Conservation (phyloP, 352 stramenopile genomes). For the Phytophthora podocarpi region DNA sequence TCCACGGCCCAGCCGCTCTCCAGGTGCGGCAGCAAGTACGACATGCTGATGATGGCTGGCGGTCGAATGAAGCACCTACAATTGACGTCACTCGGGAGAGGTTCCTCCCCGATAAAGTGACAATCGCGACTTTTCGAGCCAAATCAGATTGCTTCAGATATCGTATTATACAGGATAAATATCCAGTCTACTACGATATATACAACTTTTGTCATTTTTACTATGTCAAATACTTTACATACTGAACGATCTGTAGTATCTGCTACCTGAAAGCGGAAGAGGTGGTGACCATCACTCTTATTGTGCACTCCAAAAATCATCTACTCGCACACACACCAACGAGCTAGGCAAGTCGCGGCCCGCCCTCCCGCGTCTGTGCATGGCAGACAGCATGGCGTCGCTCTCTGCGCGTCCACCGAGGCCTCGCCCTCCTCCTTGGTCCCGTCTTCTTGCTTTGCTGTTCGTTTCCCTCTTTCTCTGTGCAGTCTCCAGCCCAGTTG, state of each 20-base stretch:
- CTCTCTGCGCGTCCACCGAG: neutral
- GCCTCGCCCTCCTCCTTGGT: neutral
- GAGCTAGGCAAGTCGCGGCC: neutral
- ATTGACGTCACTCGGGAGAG: slow-evolving; percentile 12
- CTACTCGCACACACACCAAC: too few relatives aligned
- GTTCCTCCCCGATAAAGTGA: neutral
- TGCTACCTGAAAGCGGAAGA: neutral
- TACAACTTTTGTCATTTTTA: neutral
- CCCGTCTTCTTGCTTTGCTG: neutral
- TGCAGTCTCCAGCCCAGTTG: neutral
- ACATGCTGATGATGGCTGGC: slow-evolving; percentile 68
- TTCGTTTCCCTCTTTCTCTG: slow-evolving; percentile 9
- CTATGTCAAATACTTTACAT: too few relatives aligned
- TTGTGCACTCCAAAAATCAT: too few relatives aligned
- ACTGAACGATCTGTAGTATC: neutral
- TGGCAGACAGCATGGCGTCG: slow-evolving; percentile 5
- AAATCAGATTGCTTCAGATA: too few relatives aligned
- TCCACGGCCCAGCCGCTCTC: slow-evolving; percentile 98
- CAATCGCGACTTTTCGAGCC: neutral
- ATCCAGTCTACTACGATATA: neutral
- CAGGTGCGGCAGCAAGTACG: slow-evolving; percentile 98
- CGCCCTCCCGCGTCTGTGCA: neutral
- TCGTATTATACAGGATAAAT: too few relatives aligned
- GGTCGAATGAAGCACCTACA: neutral
- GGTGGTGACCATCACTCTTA: neutral